Evolutionary conservation across 2,329 filamentous ascomycete species (phyloP).

Genomic region (Elsinoe batatas): DNA sequence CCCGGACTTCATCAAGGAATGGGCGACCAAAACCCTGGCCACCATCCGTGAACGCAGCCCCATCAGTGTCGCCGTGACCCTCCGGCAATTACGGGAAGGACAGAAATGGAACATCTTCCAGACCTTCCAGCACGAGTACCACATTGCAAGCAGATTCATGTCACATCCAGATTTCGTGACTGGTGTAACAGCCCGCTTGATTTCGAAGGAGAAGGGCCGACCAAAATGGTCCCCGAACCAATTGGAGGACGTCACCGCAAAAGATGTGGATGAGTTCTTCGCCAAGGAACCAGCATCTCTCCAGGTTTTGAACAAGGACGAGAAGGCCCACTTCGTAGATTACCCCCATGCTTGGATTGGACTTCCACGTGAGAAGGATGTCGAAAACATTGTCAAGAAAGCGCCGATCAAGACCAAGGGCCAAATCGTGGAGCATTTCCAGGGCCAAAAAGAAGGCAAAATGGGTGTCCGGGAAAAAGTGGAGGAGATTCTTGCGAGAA

Average conservation of each 20-base stretch:
- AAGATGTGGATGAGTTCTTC: slow-evolving; percentile 63
- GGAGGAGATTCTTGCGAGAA: slow-evolving; percentile 48
- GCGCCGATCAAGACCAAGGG: slow-evolving; percentile 26
- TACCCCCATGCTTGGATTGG: slow-evolving; percentile 66
- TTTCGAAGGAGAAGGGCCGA: slow-evolving; percentile 55
- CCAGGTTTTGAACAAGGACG: slow-evolving; percentile 45
- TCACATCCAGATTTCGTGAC: slow-evolving; percentile 80
- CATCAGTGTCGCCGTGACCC: slow-evolving; percentile 73
- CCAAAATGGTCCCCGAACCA: slow-evolving; percentile 69
- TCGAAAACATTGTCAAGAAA: slow-evolving; percentile 34
- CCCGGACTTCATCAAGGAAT: slow-evolving; percentile 49
- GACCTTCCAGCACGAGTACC: slow-evolving; percentile 76
- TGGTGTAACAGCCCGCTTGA: slow-evolving; percentile 73
- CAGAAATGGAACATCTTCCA: slow-evolving; percentile 68
- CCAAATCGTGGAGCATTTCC: slow-evolving; percentile 31
- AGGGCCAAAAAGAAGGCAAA: slow-evolving; percentile 35
- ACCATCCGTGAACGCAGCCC: slow-evolving; percentile 74
- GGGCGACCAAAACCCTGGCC: slow-evolving; percentile 68
- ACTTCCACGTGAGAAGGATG: slow-evolving; percentile 61
- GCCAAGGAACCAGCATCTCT: slow-evolving; percentile 41
- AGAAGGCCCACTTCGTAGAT: slow-evolving; percentile 48
- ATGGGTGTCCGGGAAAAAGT: slow-evolving; percentile 49
- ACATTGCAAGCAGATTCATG: slow-evolving; percentile 85
- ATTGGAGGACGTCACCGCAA: slow-evolving; percentile 54
- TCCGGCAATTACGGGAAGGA: slow-evolving; percentile 72